Percentiles rank a stretch among this genome's conserved stretches.
Evolutionary conservation across 2,329 filamentous ascomycete species (phyloP).

Genomic region (Alternaria burnsii): DNA sequence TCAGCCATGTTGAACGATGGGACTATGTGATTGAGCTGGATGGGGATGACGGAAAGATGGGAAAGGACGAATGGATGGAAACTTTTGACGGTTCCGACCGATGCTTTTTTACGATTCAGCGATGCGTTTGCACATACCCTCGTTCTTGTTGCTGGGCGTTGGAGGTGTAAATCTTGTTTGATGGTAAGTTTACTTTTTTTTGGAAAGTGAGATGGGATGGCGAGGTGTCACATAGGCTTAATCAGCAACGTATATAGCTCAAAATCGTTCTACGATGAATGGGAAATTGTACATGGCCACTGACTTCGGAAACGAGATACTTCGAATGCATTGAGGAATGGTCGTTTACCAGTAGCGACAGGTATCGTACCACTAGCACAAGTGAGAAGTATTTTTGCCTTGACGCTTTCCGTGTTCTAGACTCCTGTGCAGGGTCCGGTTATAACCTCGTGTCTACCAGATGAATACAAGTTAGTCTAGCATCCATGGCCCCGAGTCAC

Average conservation of each 20-base stretch:
- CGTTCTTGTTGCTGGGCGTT: conserved; percentile 5
- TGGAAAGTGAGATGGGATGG: neutral
- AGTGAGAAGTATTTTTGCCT: too few species aligned
- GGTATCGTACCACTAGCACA: too few species aligned
- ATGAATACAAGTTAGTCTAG: too few species aligned
- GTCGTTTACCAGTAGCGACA: too few species aligned
- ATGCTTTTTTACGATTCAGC: neutral
- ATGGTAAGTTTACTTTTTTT: neutral
- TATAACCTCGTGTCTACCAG: too few species aligned
- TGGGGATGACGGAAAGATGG: neutral
- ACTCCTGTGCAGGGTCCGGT: too few species aligned
- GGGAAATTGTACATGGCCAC: neutral
- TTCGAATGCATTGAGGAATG: too few species aligned
- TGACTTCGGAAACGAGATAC: neutral
- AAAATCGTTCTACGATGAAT: neutral
- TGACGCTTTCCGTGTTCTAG: too few species aligned
- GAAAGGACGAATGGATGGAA: neutral
- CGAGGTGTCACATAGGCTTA: too few species aligned
- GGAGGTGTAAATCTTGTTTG: neutral
- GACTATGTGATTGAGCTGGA: neutral
- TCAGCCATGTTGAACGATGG: conserved; percentile 59
- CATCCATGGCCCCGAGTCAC: too few species aligned
- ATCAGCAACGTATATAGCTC: neutral
- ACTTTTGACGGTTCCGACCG: neutral
- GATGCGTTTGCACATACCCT: conserved; percentile 12